Base-by-base conservation (phyloP, 2,329 filamentous ascomycete genomes). In the Didymella segeticola region DNA sequence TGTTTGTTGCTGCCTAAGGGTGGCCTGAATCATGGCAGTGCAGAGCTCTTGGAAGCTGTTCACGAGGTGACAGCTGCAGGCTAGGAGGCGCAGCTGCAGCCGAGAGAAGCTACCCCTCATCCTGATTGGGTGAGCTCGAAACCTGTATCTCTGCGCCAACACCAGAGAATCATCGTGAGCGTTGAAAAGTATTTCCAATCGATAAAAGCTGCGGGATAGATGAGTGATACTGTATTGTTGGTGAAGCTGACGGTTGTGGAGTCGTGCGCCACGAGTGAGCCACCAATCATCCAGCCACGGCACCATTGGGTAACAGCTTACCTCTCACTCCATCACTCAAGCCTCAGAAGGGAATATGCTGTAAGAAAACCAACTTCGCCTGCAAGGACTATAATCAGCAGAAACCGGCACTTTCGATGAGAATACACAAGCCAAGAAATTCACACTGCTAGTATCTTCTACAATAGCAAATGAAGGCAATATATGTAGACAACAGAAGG, bases 21-120 rank as follows among this genome's bases (percentile, higher is more conserved):
- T 45, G 51, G 51, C 51, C 51, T 54, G 39, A 49, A 54, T 30
- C 23, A 37, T 48, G 45, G 50, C 43, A 31, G 43, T 47, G 37
- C 50, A 30, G 38, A 48, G 43, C 43, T 48, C 49, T 45, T 48
- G 39, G 51, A 29, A 39, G 51, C 45, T 54, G 50, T 53, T 52
- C 29, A 43, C 50, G 43, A 43, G 48, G 36, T 42, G 29, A 15
- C 19, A 26, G 48, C 30, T 45, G 17, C 41, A 25, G n/a, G 12
- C 26, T 38, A 9, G 15, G 50, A 47, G 50, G 50, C 50, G 43
- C 49, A 53, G 42, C 47, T 23, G 33, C 26, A 36, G 50, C 50
- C 50, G 50, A 53, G 50, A 53, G 50, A 25, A 42, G 30, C 31
- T 33, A 15, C 51, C 51, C 51, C 45, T 17, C 51, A 25, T 41